Percentiles rank a stretch among this genome's conserved stretches.
Conservation (phyloP, 768 basidiomycete species). For the Pleurotus djamor region DNA sequence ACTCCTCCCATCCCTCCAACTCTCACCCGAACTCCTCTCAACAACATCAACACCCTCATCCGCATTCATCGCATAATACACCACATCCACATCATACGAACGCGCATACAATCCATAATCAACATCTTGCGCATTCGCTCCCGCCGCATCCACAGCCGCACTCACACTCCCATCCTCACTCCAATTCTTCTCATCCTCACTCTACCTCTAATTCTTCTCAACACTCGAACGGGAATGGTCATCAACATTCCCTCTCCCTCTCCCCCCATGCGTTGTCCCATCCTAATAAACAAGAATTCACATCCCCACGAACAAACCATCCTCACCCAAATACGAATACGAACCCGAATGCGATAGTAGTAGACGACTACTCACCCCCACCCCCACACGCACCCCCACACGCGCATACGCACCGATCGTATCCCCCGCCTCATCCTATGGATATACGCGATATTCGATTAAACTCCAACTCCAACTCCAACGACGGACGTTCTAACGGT, state of each 20-base stretch:
- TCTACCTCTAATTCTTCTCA: conserved; percentile 30
- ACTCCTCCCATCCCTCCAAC: conserved; percentile 27
- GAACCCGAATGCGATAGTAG: too few relatives aligned
- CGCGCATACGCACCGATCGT: too few relatives aligned
- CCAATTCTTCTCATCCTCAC: conserved; percentile 38
- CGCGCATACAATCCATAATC: conserved; percentile 33
- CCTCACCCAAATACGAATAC: too few relatives aligned
- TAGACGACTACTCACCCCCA: background rate
- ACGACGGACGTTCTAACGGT: too few relatives aligned
- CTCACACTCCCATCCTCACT: conserved; percentile 21
- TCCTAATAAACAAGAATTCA: conserved; percentile 35
- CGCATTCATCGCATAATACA: background rate
- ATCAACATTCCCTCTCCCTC: background rate
- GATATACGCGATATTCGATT: too few relatives aligned
- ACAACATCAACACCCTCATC: conserved; percentile 20
- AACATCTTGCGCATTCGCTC: conserved; percentile 28
- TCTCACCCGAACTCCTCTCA: conserved; percentile 30
- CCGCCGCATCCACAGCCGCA: conserved; percentile 26
- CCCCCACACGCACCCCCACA: background rate
- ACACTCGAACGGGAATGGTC: too few relatives aligned
- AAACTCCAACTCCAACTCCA: too few relatives aligned
- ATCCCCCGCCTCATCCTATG: too few relatives aligned
- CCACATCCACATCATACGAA: background rate
- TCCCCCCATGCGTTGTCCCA: background rate
- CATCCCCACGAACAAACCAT: conserved; percentile 6